A percentile compares a stretch with the other conserved stretches of the same genome.
Conservation (phyloP, 768 basidiomycete species). For the Russula vinacea region DNA sequence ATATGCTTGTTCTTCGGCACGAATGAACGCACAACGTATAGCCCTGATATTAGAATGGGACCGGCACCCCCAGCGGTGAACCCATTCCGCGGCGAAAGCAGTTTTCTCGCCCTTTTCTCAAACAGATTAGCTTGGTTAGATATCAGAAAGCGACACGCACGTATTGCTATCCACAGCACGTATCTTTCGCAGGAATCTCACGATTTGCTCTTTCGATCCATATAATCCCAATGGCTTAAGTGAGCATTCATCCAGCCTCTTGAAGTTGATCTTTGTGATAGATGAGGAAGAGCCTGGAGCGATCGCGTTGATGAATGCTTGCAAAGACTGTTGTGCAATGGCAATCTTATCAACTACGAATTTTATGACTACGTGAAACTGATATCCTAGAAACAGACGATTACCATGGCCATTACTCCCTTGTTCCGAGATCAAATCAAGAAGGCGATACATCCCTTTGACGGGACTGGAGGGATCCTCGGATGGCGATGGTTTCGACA, state of each 20-base stretch:
- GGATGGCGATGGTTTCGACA: neutral
- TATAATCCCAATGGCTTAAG: conserved; percentile 57
- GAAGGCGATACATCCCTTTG: conserved; percentile 48
- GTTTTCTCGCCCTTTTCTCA: conserved; percentile 27
- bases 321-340: conserved; percentile 51
- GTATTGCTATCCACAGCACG: conserved; percentile 39
- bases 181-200: conserved; percentile 42
- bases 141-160: conserved; percentile 37
- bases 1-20: conserved; percentile 38
- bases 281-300: conserved; percentile 51
- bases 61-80: conserved; percentile 26
- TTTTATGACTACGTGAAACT: neutral
- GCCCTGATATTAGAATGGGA: conserved; percentile 47
- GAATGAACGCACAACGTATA: conserved; percentile 42
- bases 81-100: conserved; percentile 24
- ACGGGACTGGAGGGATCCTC: conserved; percentile 33
- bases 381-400: conserved; percentile 9
- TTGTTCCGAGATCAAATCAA: conserved; percentile 52
- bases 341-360: conserved; percentile 57
- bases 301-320: conserved; percentile 47
- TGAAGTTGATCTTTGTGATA: conserved; percentile 56
- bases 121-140: neutral
- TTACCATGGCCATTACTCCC: conserved; percentile 52
- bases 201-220: conserved; percentile 52
- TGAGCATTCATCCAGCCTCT: conserved; percentile 43